These are phyloP conservation scores for Talaromyces sp. DNA, from an alignment of 2,329 filamentous ascomycete genomes.

Conservation along the genomic window DNA sequence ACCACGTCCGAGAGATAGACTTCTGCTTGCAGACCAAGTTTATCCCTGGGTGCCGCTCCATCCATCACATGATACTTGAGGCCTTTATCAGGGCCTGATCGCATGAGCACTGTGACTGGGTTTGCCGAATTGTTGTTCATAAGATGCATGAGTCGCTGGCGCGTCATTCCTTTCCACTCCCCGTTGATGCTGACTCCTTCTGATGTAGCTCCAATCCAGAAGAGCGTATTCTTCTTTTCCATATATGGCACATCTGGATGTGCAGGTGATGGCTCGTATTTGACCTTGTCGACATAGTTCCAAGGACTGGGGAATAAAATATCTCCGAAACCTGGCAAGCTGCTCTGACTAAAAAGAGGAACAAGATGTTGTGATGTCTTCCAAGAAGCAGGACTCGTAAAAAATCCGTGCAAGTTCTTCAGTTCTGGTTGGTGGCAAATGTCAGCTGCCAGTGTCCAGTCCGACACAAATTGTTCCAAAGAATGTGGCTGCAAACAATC, in stretches of 20 bases:
- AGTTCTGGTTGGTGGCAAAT: conserved; percentile 75
- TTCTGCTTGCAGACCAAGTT: conserved; percentile 52
- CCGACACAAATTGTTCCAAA: conserved; percentile 58
- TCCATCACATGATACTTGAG: conserved; percentile 54
- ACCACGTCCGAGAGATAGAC: conserved; percentile 57
- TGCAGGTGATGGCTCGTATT: conserved; percentile 46
- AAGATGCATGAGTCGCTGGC: conserved; percentile 67
- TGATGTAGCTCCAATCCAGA: conserved; percentile 69
- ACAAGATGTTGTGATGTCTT: conserved; percentile 60
- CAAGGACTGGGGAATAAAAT: conserved; percentile 65
- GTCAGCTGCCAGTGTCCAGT: conserved; percentile 61
- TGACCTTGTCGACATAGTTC: conserved; percentile 57
- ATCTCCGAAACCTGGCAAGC: conserved; percentile 67
- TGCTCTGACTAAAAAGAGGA: conserved; percentile 71
- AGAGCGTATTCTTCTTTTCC: conserved; percentile 60
- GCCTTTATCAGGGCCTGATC: conserved; percentile 30
- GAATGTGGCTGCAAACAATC: conserved; percentile 61
- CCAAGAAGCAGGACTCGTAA: conserved; percentile 59
- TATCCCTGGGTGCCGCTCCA: conserved; percentile 28
- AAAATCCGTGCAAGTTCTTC: conserved; percentile 64
- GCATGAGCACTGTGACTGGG: conserved; percentile 53
- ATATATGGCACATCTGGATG: conserved; percentile 52
- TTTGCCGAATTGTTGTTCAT: conserved; percentile 53
- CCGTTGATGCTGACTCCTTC: conserved; percentile 49
- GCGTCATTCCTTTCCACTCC: conserved; percentile 62